These are phyloP conservation scores for Colletotrichum simmondsii DNA, from an alignment of 2,329 filamentous ascomycete species.

Conservation along the genomic window DNA sequence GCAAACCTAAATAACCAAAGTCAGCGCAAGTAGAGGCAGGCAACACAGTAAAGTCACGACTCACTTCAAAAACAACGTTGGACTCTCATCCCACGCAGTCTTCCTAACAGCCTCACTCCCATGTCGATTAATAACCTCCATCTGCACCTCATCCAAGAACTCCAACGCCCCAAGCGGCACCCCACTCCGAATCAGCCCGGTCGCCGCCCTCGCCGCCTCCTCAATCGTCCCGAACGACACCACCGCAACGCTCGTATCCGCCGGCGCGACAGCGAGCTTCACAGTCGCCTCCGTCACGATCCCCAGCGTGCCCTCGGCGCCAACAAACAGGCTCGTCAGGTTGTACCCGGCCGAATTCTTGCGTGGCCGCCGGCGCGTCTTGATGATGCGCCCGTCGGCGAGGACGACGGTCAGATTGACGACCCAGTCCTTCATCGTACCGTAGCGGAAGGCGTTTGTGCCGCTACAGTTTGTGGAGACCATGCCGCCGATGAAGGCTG, in stretches of 20 bases:
- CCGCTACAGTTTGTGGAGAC: constrained; percentile 75
- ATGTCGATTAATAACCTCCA: constrained; percentile 73
- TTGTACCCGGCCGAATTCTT: constrained; percentile 81
- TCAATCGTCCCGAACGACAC: constrained; percentile 69
- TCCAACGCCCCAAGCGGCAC: constrained; percentile 75
- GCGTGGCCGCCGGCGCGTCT: constrained; percentile 72
- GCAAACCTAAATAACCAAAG: constrained; percentile 56
- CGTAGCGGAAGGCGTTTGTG: constrained; percentile 72
- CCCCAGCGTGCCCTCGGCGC: constrained; percentile 77
- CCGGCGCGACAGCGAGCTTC: constrained; percentile 73
- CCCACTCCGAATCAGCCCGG: constrained; percentile 71
- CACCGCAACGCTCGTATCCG: constrained; percentile 73
- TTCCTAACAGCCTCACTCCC: constrained; percentile 67
- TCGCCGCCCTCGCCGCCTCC: constrained; percentile 72
- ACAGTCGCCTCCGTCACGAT: constrained; percentile 77
- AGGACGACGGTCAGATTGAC: constrained; percentile 78
- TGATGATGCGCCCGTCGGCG: constrained; percentile 73
- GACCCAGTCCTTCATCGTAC: constrained; percentile 82
- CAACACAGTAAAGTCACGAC: neutral
- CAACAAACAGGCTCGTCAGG: constrained; percentile 74
- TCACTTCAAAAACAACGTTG: constrained; percentile 79
- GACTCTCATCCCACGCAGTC: constrained; percentile 70
- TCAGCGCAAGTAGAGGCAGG: too few species aligned
- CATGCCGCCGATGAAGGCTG: constrained; percentile 68
- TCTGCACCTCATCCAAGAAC: constrained; percentile 72